Conservation (phyloP, 1,139 yeast species). For the Candida smagusa region DNA sequence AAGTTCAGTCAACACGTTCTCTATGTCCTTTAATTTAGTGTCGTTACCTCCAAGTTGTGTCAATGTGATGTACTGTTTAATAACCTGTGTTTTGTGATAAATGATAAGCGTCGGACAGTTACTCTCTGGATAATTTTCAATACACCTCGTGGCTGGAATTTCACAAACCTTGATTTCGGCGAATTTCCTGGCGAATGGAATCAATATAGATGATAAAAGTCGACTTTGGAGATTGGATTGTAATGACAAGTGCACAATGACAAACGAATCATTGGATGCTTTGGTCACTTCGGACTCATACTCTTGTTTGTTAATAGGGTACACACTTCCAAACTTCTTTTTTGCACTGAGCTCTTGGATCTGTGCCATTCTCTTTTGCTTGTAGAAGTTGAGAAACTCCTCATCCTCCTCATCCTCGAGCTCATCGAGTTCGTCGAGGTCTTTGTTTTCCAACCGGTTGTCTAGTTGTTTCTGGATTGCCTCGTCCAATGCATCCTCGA, state of each 20-base stretch:
- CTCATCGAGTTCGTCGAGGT: conserved; percentile 76
- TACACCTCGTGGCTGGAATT: conserved; percentile 83
- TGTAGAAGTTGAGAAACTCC: conserved; percentile 68
- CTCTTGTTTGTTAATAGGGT: conserved; percentile 80
- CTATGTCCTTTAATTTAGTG: conserved; percentile 65
- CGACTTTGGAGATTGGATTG: conserved; percentile 73
- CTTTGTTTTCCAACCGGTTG: conserved; percentile 69
- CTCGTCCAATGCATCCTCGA: conserved; percentile 85
- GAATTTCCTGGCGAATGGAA: conserved; percentile 51
- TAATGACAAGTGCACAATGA: conserved; percentile 74
- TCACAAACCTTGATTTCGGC: conserved; percentile 90
- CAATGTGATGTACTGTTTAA: conserved; percentile 76
- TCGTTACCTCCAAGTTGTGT: conserved; percentile 82
- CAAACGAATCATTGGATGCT: conserved; percentile 60
- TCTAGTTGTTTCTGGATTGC: conserved; percentile 76
- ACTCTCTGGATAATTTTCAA: conserved; percentile 83
- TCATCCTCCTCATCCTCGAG: conserved; percentile 80
- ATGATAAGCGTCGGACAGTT: conserved; percentile 90
- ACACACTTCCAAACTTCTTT: conserved; percentile 73
- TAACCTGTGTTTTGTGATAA: conserved; percentile 71
- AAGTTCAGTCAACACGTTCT: conserved; percentile 59
- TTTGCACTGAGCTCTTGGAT: conserved; percentile 56
- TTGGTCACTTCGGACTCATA: conserved; percentile 82
- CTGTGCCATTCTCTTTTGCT: conserved; percentile 73
- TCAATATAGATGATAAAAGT: conserved; percentile 55